These are phyloP conservation scores for Sideroxylon spinosum DNA, from an alignment of 179 eudicot genomes.

Conservation along the genomic window DNA sequence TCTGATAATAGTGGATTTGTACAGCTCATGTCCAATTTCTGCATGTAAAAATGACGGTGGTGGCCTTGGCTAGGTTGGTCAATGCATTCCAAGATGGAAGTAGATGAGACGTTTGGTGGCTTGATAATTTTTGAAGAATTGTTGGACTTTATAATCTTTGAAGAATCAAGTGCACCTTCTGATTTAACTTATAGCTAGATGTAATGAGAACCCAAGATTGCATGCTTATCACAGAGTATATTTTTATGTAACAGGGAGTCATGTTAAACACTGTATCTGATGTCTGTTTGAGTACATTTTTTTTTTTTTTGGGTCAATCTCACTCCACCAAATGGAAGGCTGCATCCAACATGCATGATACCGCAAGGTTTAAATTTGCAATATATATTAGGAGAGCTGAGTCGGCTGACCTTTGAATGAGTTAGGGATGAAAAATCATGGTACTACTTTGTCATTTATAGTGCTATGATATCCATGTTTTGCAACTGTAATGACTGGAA, in stretches of 20 bases:
- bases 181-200: not conserved
- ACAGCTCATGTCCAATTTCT: not conserved
- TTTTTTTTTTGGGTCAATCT: not conserved
- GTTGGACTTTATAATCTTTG: not conserved
- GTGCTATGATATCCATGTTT: not conserved
- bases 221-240: slow-evolving; percentile 6
- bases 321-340: not conserved
- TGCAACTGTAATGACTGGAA: slow-evolving; percentile 7
- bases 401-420: not conserved
- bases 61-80: not conserved
- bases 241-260: not conserved
- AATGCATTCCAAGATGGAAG: not conserved
- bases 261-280: not conserved
- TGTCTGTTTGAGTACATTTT: slow-evolving; percentile 1
- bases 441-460: too few relatives aligned
- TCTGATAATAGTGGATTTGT: not conserved
- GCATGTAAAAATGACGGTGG: not conserved
- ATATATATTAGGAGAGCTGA: too few relatives aligned
- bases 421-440: not conserved
- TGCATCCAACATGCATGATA: not conserved
- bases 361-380: not conserved
- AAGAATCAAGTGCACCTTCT: not conserved
- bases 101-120: not conserved
- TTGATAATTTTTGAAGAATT: too few relatives aligned
- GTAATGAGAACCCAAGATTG: not conserved